These are phyloP conservation scores for Tulasnella sp. DNA, from an alignment of 768 basidiomycete species.

Conservation along the genomic window DNA sequence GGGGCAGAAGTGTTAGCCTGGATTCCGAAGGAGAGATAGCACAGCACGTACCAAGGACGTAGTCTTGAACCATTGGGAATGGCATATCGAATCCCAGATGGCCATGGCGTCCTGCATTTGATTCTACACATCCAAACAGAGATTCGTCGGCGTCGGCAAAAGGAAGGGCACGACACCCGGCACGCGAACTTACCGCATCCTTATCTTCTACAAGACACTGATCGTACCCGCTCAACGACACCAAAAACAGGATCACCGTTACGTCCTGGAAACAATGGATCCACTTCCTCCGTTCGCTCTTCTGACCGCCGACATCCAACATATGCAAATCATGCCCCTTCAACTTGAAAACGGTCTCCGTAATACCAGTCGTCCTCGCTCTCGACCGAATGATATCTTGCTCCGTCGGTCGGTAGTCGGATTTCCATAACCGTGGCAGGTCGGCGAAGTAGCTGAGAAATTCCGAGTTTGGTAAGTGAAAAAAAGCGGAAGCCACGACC, in stretches of 20 bases:
- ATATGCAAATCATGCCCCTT: slow-evolving; percentile 79
- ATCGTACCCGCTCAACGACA: slow-evolving; percentile 88
- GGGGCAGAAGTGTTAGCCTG: background rate
- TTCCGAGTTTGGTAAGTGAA: background rate
- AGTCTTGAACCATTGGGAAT: slow-evolving; percentile 94
- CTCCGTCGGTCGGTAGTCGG: slow-evolving; percentile 62
- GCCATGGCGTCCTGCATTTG: slow-evolving; percentile 99
- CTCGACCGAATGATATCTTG: slow-evolving; percentile 76
- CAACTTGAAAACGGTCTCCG: slow-evolving; percentile 75
- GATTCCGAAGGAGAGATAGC: background rate
- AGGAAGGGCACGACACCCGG: background rate
- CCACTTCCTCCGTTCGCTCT: slow-evolving; percentile 89
- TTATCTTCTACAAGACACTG: slow-evolving; percentile 89
- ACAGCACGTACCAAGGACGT: slow-evolving; percentile 69
- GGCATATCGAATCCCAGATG: slow-evolving; percentile 98
- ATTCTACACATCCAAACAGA: slow-evolving; percentile 45
- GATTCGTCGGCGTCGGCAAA: background rate
- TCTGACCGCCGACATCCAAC: slow-evolving; percentile 85
- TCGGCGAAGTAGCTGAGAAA: slow-evolving; percentile 55
- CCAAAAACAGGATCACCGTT: slow-evolving; percentile 85
- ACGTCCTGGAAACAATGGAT: slow-evolving; percentile 94
- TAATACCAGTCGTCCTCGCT: slow-evolving; percentile 85
- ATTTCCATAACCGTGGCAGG: slow-evolving; percentile 70
- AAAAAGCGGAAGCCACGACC: background rate
- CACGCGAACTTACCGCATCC: slow-evolving; percentile 59